phyloP scores from a whole-genome alignment of 371 early-diverging fungal genomes.

The Saksenaea oblongispora region DNA sequence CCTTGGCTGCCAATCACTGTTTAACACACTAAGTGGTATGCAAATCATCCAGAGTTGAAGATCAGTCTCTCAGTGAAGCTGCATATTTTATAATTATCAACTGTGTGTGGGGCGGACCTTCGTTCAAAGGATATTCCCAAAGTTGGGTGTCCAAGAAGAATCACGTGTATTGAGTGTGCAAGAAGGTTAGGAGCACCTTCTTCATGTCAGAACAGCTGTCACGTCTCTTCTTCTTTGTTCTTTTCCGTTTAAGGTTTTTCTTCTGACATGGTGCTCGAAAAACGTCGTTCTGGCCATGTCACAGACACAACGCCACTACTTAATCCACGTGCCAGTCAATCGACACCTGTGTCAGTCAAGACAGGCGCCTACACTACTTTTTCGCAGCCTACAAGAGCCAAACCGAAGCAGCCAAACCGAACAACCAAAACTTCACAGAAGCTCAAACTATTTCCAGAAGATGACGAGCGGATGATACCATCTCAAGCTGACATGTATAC shows the following conservation, averaged over 20 bases:
- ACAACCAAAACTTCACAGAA: constrained; percentile 92
- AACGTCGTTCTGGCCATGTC: not conserved
- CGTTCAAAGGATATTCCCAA: too few relatives aligned
- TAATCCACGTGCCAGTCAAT: not conserved
- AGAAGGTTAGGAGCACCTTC: too few relatives aligned
- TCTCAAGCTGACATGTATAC: constrained; percentile 29
- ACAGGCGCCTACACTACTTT: not conserved
- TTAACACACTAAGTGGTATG: too few relatives aligned
- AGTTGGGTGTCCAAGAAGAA: too few relatives aligned
- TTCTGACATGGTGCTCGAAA: not conserved
- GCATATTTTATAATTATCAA: too few relatives aligned
- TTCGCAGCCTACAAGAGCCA: constrained; percentile 6
- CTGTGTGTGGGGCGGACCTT: too few relatives aligned
- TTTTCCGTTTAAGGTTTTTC: not conserved
- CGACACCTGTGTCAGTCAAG: not conserved
- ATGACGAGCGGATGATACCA: constrained; percentile 43
- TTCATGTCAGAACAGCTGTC: not conserved
- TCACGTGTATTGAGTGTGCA: not conserved
- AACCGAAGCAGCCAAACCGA: constrained; percentile 58
- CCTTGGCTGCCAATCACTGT: too few relatives aligned
- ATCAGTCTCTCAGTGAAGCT: too few relatives aligned
- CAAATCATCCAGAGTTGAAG: too few relatives aligned
- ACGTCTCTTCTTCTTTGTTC: not conserved
- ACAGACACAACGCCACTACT: not conserved
- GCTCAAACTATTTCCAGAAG: constrained; percentile 86